Evolutionary conservation across 2,329 filamentous ascomycete genomes (phyloP).

Genomic region (Alternaria ventricosa): DNA sequence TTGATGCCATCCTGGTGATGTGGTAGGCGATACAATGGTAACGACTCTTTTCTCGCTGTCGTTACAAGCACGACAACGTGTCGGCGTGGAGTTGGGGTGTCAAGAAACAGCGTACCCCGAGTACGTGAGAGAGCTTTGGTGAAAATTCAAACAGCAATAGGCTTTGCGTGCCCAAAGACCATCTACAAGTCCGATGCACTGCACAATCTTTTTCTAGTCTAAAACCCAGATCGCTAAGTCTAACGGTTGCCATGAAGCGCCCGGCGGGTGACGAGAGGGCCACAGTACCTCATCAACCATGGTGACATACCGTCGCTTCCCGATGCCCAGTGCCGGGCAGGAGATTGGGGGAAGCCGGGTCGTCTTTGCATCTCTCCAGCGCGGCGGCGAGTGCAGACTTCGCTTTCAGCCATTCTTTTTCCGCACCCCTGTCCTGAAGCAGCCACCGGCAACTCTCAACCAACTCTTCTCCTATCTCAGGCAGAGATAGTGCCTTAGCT

Average conservation of each 20-base stretch:
- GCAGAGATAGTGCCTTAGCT: neutral
- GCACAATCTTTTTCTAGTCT: neutral
- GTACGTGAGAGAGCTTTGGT: too few relatives aligned
- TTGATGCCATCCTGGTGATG: neutral
- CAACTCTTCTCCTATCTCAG: neutral
- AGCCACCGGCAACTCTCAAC: neutral
- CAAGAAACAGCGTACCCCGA: too few relatives aligned
- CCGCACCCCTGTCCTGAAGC: neutral
- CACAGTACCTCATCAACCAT: neutral
- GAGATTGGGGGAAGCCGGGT: neutral
- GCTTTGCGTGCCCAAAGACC: too few relatives aligned
- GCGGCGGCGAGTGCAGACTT: neutral
- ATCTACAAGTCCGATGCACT: too few relatives aligned
- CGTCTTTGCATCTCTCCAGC: neutral
- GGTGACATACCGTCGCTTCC: neutral
- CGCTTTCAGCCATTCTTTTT: neutral
- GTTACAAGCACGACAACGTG: neutral
- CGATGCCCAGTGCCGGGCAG: neutral
- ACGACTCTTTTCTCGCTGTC: neutral
- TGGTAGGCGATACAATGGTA: neutral
- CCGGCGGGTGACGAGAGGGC: neutral
- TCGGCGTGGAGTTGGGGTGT: too few relatives aligned
- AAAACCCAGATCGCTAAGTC: neutral
- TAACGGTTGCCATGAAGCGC: neutral
- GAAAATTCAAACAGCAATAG: too few relatives aligned